phyloP scores from a whole-genome alignment of 129 eudicot species.

The Centaurea solstitialis region DNA sequence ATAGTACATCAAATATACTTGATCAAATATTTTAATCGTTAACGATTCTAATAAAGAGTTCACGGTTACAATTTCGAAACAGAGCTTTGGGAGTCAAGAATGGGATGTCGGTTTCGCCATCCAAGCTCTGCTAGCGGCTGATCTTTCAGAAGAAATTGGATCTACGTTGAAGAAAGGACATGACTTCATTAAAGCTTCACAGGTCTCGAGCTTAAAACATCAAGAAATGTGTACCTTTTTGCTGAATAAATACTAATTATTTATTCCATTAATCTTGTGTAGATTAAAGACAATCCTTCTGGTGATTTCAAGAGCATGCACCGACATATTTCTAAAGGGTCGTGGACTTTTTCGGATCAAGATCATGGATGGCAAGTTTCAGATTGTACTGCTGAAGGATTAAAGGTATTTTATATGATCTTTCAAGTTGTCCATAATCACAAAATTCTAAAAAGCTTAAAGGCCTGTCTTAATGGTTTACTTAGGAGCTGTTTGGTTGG shows the following conservation, averaged over 20 bases:
- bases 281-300: conserved; percentile 83
- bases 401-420: conserved; percentile 46
- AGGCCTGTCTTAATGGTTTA: background rate
- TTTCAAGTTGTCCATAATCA: background rate
- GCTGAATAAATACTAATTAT: background rate
- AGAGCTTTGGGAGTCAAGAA: conserved; percentile 87
- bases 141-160: conserved; percentile 59
- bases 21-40: background rate
- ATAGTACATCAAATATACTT: conserved; percentile 4
- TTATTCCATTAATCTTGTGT: background rate
- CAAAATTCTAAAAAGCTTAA: background rate
- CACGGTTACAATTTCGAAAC: conserved; percentile 18
- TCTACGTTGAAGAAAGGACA: conserved; percentile 71
- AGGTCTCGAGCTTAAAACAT: conserved; percentile 39
- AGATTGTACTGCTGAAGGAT: conserved; percentile 86
- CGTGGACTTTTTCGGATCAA: conserved; percentile 94
- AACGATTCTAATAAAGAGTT: background rate
- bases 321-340: conserved; percentile 85
- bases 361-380: conserved; percentile 98
- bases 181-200: conserved; percentile 76
- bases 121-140: conserved; percentile 78
- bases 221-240: background rate
- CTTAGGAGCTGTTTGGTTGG: background rate
- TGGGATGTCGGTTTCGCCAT: conserved; percentile 85
- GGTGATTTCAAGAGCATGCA: conserved; percentile 83